Evolutionary conservation across 2,329 filamentous ascomycete genomes (phyloP).

Genomic region (Raffaelea albimanens): DNA sequence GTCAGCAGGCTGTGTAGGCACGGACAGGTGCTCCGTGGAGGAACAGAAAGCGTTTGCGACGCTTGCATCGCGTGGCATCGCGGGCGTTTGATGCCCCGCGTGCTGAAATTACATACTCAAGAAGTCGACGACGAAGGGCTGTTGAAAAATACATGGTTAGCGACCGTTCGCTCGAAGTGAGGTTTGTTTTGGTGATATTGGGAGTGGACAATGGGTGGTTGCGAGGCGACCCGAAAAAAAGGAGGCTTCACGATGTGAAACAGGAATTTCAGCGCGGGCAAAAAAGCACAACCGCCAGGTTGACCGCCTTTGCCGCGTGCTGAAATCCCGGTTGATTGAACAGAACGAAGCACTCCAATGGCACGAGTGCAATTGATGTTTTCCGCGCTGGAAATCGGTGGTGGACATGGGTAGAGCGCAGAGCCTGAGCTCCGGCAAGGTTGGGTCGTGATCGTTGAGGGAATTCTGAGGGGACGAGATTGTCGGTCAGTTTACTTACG

Average conservation of each 20-base stretch:
- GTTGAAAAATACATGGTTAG: slow-evolving; percentile 12
- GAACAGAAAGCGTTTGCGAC: too few relatives aligned
- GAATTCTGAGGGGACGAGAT: slow-evolving; percentile 13
- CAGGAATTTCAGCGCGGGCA: too few relatives aligned
- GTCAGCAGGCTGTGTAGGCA: slow-evolving; percentile 8
- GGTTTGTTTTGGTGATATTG: neutral
- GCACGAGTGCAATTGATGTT: slow-evolving; percentile 3
- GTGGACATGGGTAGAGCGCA: too few relatives aligned
- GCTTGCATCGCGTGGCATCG: too few relatives aligned
- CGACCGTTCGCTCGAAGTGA: neutral
- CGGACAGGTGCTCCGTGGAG: too few relatives aligned
- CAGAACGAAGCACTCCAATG: neutral
- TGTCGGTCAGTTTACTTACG: slow-evolving; percentile 36
- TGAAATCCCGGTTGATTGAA: too few relatives aligned
- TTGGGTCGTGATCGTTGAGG: slow-evolving; percentile 13
- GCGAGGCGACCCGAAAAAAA: too few relatives aligned
- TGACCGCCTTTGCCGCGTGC: neutral
- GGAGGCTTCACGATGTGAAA: too few relatives aligned
- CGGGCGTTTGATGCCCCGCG: too few relatives aligned
- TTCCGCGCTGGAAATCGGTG: slow-evolving; percentile 1
- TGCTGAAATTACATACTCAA: slow-evolving; percentile 72
- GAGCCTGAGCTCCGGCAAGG: slow-evolving; percentile 6
- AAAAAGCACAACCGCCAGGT: too few relatives aligned
- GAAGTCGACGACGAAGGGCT: slow-evolving; percentile 98
- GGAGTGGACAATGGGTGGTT: neutral